Base-by-base conservation (phyloP, 2,329 filamentous ascomycete genomes). In the Sphaerulina musiva region DNA sequence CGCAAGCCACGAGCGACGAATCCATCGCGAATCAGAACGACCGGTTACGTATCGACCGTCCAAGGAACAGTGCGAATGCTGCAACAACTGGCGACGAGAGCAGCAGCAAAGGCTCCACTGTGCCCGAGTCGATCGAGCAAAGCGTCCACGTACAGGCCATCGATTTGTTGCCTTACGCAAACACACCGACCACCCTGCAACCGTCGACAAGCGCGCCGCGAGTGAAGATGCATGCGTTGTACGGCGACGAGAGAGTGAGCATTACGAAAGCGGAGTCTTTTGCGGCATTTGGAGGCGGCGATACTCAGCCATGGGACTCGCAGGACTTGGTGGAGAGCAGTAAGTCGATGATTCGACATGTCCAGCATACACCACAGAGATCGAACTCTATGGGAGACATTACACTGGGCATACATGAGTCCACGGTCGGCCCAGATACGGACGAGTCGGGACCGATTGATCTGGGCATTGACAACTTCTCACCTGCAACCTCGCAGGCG, bases 221-320 rank as follows among this genome's bases (percentile, higher is more conserved):
- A n/a, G 51, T 51, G 4, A 58, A 64, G 12, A 63, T 63, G 53
- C 59, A 64, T 43, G 59, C 62, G 4, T 61, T 65, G 56, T 29
- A 32, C 11, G 48, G 42, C 20, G 48, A 42, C 2, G 48, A 51
- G 9, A 36, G 41, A 32, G 17, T 51, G 17, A 42, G 31, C 12
- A 51, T 51, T n/a, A 9, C 41, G 9, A 51, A 51, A 36, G 48
- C 42, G 7, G 45, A 60, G n/a, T 72, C 71, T 34, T 76, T 75
- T 56, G 51, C 61, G 23, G 71, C 64, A 34, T 71, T 65, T 45
- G 60, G 57, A 12, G 67, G 68, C 47, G 74, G 74, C 47, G 75
- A 78, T 56, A 77, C 75, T 1, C 75, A 78, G 64, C 69, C 70
- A 23, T 68, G 69, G 60, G 73, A 74, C 51, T 74, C 73, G 50